These are phyloP conservation scores for Penicillium sclerotiorum DNA, from an alignment of 2,329 filamentous ascomycete genomes.

Conservation along the genomic window DNA sequence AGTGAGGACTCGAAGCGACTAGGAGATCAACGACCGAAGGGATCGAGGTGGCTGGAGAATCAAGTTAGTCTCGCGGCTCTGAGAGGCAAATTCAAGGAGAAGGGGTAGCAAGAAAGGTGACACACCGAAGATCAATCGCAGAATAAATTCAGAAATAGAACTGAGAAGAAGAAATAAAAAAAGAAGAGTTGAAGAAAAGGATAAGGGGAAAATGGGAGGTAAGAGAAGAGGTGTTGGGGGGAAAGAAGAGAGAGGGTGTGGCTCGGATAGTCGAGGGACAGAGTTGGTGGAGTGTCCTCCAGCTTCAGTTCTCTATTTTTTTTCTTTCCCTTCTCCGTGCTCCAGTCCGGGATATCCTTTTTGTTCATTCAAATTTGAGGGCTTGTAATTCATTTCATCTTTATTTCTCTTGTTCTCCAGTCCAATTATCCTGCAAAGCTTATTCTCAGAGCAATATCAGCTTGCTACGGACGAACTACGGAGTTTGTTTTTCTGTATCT, in stretches of 20 bases:
- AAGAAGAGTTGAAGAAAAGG: conserved; percentile 20
- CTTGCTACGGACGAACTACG: no score
- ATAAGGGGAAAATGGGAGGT: conserved; percentile 24
- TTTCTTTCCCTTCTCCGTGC: neutral
- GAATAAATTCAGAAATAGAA: conserved; percentile 9
- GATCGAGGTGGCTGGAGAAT: conserved; percentile 39
- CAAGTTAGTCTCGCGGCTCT: conserved; percentile 30
- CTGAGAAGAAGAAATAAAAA: conserved; percentile 24
- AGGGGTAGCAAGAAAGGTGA: conserved; percentile 16
- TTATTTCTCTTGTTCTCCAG: no score
- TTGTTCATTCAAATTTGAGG: no score
- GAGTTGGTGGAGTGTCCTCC: conserved; percentile 27
- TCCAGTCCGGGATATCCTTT: no score
- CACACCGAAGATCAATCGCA: neutral
- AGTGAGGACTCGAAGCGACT: conserved; percentile 23
- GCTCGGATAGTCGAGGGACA: conserved; percentile 8
- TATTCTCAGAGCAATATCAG: no score
- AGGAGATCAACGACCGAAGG: conserved; percentile 37
- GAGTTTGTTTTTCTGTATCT: conserved; percentile 3
- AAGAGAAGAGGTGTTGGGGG: conserved; percentile 22
- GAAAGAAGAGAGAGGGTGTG: neutral
- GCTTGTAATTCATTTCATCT: no score
- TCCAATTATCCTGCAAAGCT: no score
- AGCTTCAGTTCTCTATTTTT: conserved; percentile 19
- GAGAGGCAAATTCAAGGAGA: conserved; percentile 5